Percentiles rank a stretch among this genome's conserved stretches.
Conservation (phyloP, 177 flowering plant species). For the Vitis hybrid region DNA sequence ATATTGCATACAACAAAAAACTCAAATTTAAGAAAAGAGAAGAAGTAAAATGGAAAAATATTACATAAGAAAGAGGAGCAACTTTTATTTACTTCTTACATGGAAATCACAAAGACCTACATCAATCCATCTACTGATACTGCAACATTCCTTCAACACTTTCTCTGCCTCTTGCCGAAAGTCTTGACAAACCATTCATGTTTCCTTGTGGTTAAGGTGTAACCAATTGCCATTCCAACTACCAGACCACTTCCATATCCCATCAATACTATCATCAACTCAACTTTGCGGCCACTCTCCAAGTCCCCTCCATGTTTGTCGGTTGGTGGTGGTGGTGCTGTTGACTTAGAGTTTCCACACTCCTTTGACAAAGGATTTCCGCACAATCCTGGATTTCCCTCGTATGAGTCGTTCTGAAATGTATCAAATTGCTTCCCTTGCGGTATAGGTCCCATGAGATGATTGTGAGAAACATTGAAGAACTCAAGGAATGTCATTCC, state of each 20-base stretch:
- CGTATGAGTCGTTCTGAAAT: not conserved
- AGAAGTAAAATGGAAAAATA: no score
- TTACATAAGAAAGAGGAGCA: no score
- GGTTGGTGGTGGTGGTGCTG: not conserved
- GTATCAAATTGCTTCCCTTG: not conserved
- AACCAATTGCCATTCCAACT: not conserved
- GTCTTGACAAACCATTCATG: no score
- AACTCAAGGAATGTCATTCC: not conserved
- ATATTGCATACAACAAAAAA: no score
- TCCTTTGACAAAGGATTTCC: not conserved
- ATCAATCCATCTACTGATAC: no score
- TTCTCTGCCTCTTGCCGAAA: no score
- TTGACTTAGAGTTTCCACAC: not conserved
- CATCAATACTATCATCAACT: not conserved
- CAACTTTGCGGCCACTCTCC: not conserved
- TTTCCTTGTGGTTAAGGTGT: not conserved
- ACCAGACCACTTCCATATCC: not conserved
- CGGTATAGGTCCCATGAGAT: not conserved
- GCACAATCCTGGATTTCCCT: not conserved
- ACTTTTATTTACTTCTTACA: no score
- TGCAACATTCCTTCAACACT: no score
- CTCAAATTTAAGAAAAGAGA: no score
- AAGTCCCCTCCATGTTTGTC: not conserved
- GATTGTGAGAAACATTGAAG: conserved; percentile 1
- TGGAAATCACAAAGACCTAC: no score